Evolutionary conservation across 2,329 filamentous ascomycete species (phyloP), one percentile per base, ranked within the genome.

Genomic region (Fusarium dimerum): DNA sequence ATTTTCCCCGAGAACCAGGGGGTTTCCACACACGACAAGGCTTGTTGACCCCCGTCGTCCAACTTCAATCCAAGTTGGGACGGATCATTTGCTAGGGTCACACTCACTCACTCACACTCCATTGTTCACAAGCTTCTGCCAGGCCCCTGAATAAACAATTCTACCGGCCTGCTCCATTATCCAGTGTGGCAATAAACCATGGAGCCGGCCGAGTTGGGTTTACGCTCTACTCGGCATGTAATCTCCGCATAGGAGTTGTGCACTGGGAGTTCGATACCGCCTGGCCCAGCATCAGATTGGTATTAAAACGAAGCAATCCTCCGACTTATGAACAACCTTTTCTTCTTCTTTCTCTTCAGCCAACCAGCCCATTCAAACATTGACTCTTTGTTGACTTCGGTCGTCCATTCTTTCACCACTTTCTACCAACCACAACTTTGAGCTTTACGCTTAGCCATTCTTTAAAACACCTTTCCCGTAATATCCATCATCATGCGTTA

Each of bases 401-500:
- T 81, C 78, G 78, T 81, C 78, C 78, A 80, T 73, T 81, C 78
- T 78, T 81, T 66, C 50, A 65, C 57, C 52, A 62, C 61, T 58
- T 55, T 67, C 60, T 62, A 64, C 54, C 59, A 41, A 45, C 47
- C 49, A 57, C 52, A 50, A 50, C 56, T 59, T 67, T 66, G 56
- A 64, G 65, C 65, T 59, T 56, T 32, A 47, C 54, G 63, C 57
- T 63, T 64, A 65, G 50, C 44, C 61, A 58, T 51, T 65, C 62
- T 61, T 64, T 62, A 51, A 58, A 58, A 59, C 43, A 45, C 53
- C 47, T 18, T 47, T 55, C 52, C 41, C 17, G 59, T 65, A 63
- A 67, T 67, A 71, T 42, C 29, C 59, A 63, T 77, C 82, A 85
- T 84, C 67, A 86, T 86, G 83, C 80, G 80, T 82, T 84, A 84